These are phyloP conservation scores for Wickerhamomyces sp. DNA, from an alignment of 1,139 yeast genomes.

Conservation along the genomic window DNA sequence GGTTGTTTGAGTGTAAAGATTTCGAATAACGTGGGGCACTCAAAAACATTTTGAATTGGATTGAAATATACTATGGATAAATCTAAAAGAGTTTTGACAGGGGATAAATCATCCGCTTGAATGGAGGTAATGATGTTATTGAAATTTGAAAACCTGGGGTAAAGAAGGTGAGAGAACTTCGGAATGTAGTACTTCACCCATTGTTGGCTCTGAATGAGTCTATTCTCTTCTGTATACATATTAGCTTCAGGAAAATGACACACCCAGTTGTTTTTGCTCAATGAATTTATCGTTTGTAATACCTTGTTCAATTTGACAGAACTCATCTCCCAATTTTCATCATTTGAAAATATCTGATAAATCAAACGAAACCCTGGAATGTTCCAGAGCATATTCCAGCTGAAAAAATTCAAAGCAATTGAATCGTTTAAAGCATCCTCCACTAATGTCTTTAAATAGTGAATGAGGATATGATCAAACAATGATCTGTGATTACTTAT, in stretches of 20 bases:
- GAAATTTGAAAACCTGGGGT: constrained; percentile 51
- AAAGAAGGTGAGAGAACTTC: constrained; percentile 45
- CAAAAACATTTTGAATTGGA: constrained; percentile 30
- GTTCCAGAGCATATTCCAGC: constrained; percentile 58
- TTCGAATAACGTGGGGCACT: constrained; percentile 51
- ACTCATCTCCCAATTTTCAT: constrained; percentile 62
- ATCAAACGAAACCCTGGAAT: constrained; percentile 44
- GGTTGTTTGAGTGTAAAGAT: constrained; percentile 41
- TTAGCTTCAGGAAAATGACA: constrained; percentile 72
- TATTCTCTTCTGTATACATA: constrained; percentile 45
- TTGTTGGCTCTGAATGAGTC: constrained; percentile 44
- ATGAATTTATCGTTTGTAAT: constrained; percentile 5
- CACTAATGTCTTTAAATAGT: constrained; percentile 21
- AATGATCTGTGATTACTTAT: constrained; percentile 25
- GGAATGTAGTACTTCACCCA: constrained; percentile 51
- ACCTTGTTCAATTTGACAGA: constrained; percentile 17
- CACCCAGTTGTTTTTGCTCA: constrained; percentile 37
- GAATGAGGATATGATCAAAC: constrained; percentile 26
- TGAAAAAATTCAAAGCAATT: constrained; percentile 39
- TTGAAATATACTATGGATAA: constrained; percentile 43
- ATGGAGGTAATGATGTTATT: constrained; percentile 36
- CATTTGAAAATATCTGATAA: constrained; percentile 41
- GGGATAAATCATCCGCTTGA: constrained; percentile 18
- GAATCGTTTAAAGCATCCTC: constrained; percentile 16
- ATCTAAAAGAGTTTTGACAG: constrained; percentile 39